A percentile compares a stretch with the other conserved stretches of the same genome.
Conservation (phyloP, 129 eudicot species). For the Kitagawia praeruptora region DNA sequence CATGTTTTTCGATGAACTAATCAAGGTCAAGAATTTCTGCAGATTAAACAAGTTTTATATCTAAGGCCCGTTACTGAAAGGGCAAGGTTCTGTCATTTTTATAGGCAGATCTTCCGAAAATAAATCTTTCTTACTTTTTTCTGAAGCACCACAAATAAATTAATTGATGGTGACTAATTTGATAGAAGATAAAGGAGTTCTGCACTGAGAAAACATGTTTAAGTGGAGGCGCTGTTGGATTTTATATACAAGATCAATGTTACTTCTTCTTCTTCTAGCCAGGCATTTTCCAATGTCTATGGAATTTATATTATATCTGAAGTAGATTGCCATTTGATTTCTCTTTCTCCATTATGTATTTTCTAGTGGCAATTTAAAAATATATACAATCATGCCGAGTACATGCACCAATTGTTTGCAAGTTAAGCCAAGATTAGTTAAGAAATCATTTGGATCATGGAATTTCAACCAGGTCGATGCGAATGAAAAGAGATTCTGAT, state of each 20-base stretch:
- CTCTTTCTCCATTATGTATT: neutral
- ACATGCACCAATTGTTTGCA: neutral
- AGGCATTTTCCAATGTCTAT: neutral
- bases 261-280: neutral
- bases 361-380: neutral
- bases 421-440: neutral
- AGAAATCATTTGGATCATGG: no score
- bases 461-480: no score
- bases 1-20: neutral
- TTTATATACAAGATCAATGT: neutral
- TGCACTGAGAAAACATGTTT: conserved; percentile 1
- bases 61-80: neutral
- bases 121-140: neutral
- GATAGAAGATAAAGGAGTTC: neutral
- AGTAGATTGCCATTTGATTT: neutral
- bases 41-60: neutral
- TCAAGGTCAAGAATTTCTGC: neutral
- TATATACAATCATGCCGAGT: neutral
- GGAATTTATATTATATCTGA: neutral
- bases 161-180: neutral
- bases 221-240: conserved; percentile 9
- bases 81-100: neutral
- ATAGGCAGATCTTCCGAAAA: neutral
- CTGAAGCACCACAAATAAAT: neutral
- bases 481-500: no score